Evolutionary conservation across 768 basidiomycete genomes (phyloP).

Genomic region (Termitomyces sp.): DNA sequence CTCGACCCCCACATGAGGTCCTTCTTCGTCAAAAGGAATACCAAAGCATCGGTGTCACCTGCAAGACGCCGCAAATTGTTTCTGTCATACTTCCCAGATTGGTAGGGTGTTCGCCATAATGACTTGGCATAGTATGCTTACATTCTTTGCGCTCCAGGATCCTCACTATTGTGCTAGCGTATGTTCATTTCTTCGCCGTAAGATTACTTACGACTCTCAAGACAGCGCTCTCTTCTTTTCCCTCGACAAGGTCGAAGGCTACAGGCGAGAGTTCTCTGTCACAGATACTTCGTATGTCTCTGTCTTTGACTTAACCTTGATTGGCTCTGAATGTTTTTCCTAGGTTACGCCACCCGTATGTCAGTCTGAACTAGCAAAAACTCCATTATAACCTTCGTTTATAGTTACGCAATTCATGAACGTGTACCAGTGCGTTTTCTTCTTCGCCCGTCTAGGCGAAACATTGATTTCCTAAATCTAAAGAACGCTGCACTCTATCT

Average conservation of each 20-base stretch:
- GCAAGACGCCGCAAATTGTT: constrained; percentile 38
- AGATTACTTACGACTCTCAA: background rate
- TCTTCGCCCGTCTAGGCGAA: constrained; percentile 1
- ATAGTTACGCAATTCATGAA: constrained; percentile 66
- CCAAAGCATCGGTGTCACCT: constrained; percentile 22
- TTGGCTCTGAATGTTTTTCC: constrained; percentile 15
- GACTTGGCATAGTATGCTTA: background rate
- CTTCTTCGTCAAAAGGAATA: constrained; percentile 18
- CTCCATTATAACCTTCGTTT: background rate
- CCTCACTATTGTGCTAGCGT: constrained; percentile 64
- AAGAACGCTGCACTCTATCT: constrained; percentile 46
- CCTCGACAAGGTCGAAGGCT: constrained; percentile 63
- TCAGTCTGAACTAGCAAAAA: background rate
- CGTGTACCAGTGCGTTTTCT: constrained; percentile 58
- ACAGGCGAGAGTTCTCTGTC: constrained; percentile 72
- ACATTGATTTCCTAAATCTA: background rate
- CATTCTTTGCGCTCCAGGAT: constrained; percentile 36
- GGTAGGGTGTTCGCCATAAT: constrained; percentile 37
- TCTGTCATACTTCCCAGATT: constrained; percentile 69
- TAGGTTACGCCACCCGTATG: constrained; percentile 39
- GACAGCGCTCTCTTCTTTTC: constrained; percentile 56
- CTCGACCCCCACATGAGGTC: constrained; percentile 17
- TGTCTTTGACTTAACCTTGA: background rate
- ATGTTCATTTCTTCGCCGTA: constrained; percentile 18
- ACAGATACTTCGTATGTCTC: constrained; percentile 64